These are phyloP conservation scores for Ophiocordyceps camponoti-rufipedis DNA, from an alignment of 2,329 filamentous ascomycete species.

Conservation along the genomic window DNA sequence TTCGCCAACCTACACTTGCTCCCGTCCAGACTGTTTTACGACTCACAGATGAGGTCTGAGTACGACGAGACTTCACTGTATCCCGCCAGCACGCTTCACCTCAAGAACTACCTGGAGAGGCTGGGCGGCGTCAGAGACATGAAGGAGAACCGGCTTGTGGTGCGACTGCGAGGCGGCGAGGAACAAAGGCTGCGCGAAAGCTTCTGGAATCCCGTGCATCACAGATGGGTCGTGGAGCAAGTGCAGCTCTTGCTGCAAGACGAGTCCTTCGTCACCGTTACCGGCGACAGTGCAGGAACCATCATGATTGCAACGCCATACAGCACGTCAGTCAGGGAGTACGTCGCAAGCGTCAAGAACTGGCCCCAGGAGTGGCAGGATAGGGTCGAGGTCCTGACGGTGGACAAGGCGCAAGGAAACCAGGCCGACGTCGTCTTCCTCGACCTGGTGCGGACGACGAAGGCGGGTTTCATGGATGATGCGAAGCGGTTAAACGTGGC, in stretches of 20 bases:
- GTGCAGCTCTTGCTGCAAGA: slow-evolving; percentile 14
- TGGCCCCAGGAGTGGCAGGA: slow-evolving; percentile 10
- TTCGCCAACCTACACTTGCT: slow-evolving; percentile 20
- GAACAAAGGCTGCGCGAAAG: slow-evolving; percentile 14
- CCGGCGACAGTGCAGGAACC: slow-evolving; percentile 9
- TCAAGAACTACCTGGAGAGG: slow-evolving; percentile 12
- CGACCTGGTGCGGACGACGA: slow-evolving; percentile 23
- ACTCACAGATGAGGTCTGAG: slow-evolving; percentile 17
- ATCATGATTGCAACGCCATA: slow-evolving; percentile 28
- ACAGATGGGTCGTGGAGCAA: slow-evolving; percentile 16
- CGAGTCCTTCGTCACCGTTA: slow-evolving; percentile 12
- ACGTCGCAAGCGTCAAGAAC: slow-evolving; percentile 11
- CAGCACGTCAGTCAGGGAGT: slow-evolving; percentile 17
- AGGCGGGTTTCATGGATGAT: slow-evolving; percentile 23
- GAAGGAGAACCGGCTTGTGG: slow-evolving; percentile 17
- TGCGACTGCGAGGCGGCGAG: slow-evolving; percentile 10
- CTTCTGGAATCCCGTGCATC: slow-evolving; percentile 21
- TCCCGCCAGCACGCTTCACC: slow-evolving; percentile 9
- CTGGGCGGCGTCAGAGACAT: slow-evolving; percentile 7
- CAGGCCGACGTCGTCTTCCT: slow-evolving; percentile 29
- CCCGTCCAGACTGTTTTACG: slow-evolving; percentile 23
- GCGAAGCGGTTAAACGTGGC: slow-evolving; percentile 25
- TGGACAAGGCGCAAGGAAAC: slow-evolving; percentile 26
- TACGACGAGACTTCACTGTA: slow-evolving; percentile 7
- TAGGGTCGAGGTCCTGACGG: slow-evolving; percentile 21